phyloP scores from a whole-genome alignment of 2,329 filamentous ascomycete genomes.

The Diplodia intermedia region DNA sequence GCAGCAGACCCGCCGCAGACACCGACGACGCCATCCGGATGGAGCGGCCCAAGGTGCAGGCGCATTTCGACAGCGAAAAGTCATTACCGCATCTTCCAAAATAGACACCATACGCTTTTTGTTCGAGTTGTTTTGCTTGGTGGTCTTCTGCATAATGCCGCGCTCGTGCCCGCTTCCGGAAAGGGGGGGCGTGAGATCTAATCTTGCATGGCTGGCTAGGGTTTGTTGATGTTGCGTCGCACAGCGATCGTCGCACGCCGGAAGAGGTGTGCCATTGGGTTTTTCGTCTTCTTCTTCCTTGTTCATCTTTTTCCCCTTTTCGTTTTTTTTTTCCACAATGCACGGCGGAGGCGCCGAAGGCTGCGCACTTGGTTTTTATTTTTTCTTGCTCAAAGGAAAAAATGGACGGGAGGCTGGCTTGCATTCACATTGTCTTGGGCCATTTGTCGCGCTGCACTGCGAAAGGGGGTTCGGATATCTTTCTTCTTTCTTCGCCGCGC shows the following conservation, averaged over 20 bases:
- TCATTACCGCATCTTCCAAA: constrained; percentile 27
- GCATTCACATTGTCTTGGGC: constrained; percentile 30
- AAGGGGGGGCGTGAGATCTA: constrained; percentile 27
- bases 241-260: constrained; percentile 24
- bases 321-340: neutral
- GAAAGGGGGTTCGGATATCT: constrained; percentile 1
- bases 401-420: constrained; percentile 27
- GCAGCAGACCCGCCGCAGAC: constrained; percentile 90
- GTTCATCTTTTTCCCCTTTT: neutral
- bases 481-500: constrained; percentile 4
- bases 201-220: constrained; percentile 27
- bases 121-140: constrained; percentile 21
- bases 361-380: constrained; percentile 27
- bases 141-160: constrained; percentile 31
- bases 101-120: constrained; percentile 28
- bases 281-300: neutral
- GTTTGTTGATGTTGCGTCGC: constrained; percentile 28
- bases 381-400: constrained; percentile 23
- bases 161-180: constrained; percentile 25
- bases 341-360: constrained; percentile 28
- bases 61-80: constrained; percentile 27
- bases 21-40: constrained; percentile 63
- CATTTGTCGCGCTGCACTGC: constrained; percentile 30
- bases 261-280: constrained; percentile 10
- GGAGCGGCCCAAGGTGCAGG: constrained; percentile 33